Evolutionary conservation across 2,329 filamentous ascomycete genomes (phyloP).

Genomic region (Onygena corvina): DNA sequence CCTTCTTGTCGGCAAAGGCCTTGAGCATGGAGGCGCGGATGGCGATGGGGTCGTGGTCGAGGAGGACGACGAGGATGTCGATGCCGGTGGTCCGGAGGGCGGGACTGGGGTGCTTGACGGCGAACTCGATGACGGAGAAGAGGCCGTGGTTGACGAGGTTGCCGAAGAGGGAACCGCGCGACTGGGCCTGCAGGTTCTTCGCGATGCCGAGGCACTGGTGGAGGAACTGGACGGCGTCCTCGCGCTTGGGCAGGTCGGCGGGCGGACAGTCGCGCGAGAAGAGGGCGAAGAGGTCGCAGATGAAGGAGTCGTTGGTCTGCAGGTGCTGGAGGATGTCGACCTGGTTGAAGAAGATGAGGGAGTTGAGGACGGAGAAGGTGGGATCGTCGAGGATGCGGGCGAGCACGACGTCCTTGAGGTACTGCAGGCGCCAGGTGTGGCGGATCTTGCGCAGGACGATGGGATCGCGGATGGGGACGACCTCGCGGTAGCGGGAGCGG

Average conservation of each 20-base stretch:
- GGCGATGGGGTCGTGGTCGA: constrained; percentile 91
- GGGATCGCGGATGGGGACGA: constrained; percentile 78
- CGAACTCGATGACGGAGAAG: constrained; percentile 81
- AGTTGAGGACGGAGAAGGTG: constrained; percentile 94
- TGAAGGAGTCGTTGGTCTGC: constrained; percentile 65
- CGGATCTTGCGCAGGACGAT: constrained; percentile 81
- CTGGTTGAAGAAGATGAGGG: constrained; percentile 97
- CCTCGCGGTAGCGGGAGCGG: constrained; percentile 86
- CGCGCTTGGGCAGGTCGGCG: constrained; percentile 58
- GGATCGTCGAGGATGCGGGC: constrained; percentile 93
- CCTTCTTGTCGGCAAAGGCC: constrained; percentile 74
- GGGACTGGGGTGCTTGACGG: constrained; percentile 72
- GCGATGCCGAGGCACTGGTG: constrained; percentile 91
- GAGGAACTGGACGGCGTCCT: constrained; percentile 90
- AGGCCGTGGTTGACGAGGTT: constrained; percentile 84
- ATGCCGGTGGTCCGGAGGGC: constrained; percentile 81
- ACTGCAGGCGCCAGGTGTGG: constrained; percentile 88
- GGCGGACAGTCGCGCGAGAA: constrained; percentile 52
- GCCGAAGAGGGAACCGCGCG: constrained; percentile 68
- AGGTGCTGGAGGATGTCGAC: constrained; percentile 94
- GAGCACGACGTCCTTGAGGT: constrained; percentile 95
- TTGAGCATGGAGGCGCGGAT: constrained; percentile 88
- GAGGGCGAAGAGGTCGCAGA: constrained; percentile 77
- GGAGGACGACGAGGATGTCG: constrained; percentile 83
- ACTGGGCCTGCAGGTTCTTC: constrained; percentile 81